Evolutionary conservation across 176 grass and related monocot genomes (phyloP).

Genomic region (Tillandsia fasciculata): DNA sequence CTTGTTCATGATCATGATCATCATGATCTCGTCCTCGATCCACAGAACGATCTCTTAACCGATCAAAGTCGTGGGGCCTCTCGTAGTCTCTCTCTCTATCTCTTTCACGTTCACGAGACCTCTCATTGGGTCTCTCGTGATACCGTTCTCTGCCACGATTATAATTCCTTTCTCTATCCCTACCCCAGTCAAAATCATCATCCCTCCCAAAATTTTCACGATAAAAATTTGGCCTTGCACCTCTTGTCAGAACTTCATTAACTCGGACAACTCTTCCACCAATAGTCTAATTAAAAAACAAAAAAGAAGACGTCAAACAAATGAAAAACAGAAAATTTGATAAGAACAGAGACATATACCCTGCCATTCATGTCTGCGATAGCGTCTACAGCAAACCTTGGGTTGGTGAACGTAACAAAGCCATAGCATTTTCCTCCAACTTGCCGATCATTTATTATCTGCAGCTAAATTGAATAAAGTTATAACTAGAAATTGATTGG

Average conservation of each 20-base stretch:
- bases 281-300: constrained; percentile 44
- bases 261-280: constrained; percentile 63
- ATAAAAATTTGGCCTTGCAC: constrained; percentile 40
- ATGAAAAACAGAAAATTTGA: constrained; percentile 3
- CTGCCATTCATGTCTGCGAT: constrained; percentile 74
- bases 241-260: constrained; percentile 78
- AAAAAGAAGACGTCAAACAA: neutral
- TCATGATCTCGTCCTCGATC: constrained; percentile 46
- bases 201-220: constrained; percentile 61
- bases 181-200: constrained; percentile 47
- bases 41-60: constrained; percentile 41
- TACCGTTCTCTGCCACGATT: constrained; percentile 47
- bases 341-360: constrained; percentile 29
- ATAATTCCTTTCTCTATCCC: constrained; percentile 62
- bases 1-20: constrained; percentile 35
- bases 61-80: constrained; percentile 37
- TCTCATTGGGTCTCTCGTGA: constrained; percentile 52
- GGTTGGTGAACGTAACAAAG: constrained; percentile 68
- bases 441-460: constrained; percentile 83
- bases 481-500: too few relatives aligned
- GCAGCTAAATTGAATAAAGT: constrained; percentile 7
- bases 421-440: constrained; percentile 82
- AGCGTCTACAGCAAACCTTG: constrained; percentile 55
- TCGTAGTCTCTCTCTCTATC: constrained; percentile 60
- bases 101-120: constrained; percentile 51